phyloP scores from a whole-genome alignment of 1,284 basidiomycete genomes.

The Polyporus tsugae region DNA sequence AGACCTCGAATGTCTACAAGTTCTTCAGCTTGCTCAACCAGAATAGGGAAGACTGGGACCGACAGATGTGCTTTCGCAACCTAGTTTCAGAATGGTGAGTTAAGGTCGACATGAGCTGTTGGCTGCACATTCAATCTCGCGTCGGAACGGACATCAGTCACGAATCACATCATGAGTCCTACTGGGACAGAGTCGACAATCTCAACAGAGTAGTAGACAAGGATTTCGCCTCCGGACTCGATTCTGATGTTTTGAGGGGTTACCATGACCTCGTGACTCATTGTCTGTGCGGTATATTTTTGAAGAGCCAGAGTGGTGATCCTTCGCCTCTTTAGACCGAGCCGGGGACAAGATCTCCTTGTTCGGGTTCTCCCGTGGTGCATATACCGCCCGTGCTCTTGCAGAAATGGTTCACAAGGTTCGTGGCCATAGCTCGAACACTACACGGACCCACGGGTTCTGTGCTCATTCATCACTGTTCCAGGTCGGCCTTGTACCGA shows the following conservation, averaged over 20 bases:
- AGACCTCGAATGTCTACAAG: constrained; percentile 69
- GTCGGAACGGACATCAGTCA: background rate
- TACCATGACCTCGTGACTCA: constrained; percentile 74
- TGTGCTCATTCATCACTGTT: background rate
- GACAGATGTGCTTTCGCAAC: constrained; percentile 44
- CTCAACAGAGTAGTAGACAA: background rate
- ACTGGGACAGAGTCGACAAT: background rate
- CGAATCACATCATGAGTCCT: background rate
- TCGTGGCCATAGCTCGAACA: background rate
- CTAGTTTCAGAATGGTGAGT: background rate
- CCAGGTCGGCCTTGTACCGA: constrained; percentile 61
- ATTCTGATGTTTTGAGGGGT: constrained; percentile 40
- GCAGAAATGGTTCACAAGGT: constrained; percentile 64
- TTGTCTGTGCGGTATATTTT: constrained; percentile 43
- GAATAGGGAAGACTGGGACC: constrained; percentile 47
- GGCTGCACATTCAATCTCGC: background rate
- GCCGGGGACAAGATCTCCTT: constrained; percentile 61
- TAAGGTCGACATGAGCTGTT: background rate
- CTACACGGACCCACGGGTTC: background rate
- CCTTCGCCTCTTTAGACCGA: constrained; percentile 38
- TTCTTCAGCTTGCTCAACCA: constrained; percentile 64
- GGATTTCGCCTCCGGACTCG: background rate
- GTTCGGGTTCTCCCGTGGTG: constrained; percentile 72
- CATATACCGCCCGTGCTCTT: constrained; percentile 61
- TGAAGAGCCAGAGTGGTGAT: background rate